Evolutionary conservation across 1,139 yeast genomes (phyloP), one percentile per base, ranked within the genome.

Genomic region (Kluyveromyces marxianus): DNA sequence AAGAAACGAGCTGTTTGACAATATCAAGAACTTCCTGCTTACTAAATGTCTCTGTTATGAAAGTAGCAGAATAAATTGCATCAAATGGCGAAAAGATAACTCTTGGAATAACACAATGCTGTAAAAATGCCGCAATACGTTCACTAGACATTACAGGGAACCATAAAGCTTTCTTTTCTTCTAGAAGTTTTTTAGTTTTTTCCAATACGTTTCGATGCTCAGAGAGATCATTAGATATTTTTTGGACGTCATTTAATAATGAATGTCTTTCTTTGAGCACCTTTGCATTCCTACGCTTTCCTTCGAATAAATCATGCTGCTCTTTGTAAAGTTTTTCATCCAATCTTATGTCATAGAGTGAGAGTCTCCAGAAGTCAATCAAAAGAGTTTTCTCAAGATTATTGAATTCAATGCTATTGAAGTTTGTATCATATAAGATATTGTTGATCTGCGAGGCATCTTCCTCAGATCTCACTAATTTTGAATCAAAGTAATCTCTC

Each of bases 41-140:
- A 0, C 67, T 60, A 49, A 81, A 79, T 14, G 81, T 55, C 41
- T 64, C 54, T 50, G 78, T 74, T 2, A 87, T 55, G 58, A 89
- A 87, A 47, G 74, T 70, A 1, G 88, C 79, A 38, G 81, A 68
- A 59, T 69, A 89, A 1, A 84, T 73, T 0, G 97, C 96, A 67
- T 90, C 98, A 51, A 82, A 77, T 0, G 96, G 82, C 0, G 97
- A 86, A 54, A 83, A 88, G 3, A 83, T 63, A 3, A 83, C 75
- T 55, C 97, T 72, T 14, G 96, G 97, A 24, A 89, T 65, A 4
- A 88, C 58, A 63, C 96, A 87, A 45, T 67, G 66, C 50, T 83
- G 82, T 33, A 87, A 59, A 47, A 88, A 72, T 4, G 66, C 60
- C 34, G 60, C 58, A 10, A 69, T 53, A 7, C 60, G 62, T 4